Percentiles rank a stretch among this genome's conserved stretches.
Conservation (phyloP, 805 yeast species). For the Schwanniomyces pseudopolymorphus region DNA sequence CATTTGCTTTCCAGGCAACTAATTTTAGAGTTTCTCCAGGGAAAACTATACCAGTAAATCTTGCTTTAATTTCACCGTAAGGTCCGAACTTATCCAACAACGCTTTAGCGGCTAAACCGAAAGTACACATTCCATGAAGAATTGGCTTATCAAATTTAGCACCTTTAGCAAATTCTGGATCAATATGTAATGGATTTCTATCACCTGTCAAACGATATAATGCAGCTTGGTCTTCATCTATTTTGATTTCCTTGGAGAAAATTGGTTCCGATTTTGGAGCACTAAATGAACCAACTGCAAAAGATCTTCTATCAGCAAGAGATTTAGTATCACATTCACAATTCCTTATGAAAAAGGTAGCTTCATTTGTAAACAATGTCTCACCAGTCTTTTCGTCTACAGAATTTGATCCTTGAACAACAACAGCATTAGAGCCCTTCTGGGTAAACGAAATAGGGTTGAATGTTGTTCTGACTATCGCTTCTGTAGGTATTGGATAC, state of each 20-base stretch:
- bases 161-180: conserved; percentile 84
- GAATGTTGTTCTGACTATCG: conserved; percentile 57
- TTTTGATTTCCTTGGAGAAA: conserved; percentile 56
- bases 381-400: conserved; percentile 69
- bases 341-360: conserved; percentile 81
- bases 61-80: conserved; percentile 80
- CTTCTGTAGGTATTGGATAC: conserved; percentile 78
- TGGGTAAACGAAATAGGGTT: conserved; percentile 73
- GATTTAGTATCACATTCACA: conserved; percentile 54
- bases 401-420: conserved; percentile 72
- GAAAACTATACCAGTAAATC: conserved; percentile 88
- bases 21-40: conserved; percentile 90
- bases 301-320: conserved; percentile 49
- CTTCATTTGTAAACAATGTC: conserved; percentile 73
- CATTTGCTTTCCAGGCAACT: conserved; percentile 81
- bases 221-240: conserved; percentile 77
- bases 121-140: conserved; percentile 86
- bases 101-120: conserved; percentile 79
- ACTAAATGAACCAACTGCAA: conserved; percentile 61
- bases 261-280: conserved; percentile 71
- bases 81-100: conserved; percentile 79
- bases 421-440: conserved; percentile 82
- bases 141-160: conserved; percentile 87
- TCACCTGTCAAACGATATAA: conserved; percentile 91
- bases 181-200: conserved; percentile 92